Conservation (phyloP, 179 eudicot genomes). For the Beta corolliflora region DNA sequence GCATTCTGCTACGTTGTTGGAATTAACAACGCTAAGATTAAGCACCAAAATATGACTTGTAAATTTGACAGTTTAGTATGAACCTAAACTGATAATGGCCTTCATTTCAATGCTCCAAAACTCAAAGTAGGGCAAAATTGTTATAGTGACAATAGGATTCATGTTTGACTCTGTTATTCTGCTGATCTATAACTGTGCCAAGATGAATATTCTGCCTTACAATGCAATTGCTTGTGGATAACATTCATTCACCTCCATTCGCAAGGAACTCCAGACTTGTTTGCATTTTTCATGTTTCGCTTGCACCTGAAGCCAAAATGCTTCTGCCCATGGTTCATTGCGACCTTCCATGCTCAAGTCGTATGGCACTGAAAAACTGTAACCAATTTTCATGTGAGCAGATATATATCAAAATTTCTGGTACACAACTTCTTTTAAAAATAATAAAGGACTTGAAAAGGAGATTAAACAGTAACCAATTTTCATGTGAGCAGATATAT, state of each 20-base stretch:
- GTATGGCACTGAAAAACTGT: constrained; percentile 89
- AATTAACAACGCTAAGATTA: no score
- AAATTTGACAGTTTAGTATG: no score
- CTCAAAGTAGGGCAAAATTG: no score
- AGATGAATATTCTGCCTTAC: constrained; percentile 24
- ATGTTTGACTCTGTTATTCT: neutral
- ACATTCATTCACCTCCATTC: constrained; percentile 72
- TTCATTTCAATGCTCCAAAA: neutral
- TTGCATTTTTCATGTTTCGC: constrained; percentile 65
- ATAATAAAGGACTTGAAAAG: no score
- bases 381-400: constrained; percentile 19
- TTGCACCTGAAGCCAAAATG: constrained; percentile 50
- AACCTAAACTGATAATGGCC: no score
- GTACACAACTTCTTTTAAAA: no score
- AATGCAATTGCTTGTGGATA: constrained; percentile 83
- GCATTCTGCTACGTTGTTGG: no score
- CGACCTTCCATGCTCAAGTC: constrained; percentile 76
- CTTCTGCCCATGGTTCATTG: constrained; percentile 78
- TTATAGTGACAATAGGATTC: neutral
- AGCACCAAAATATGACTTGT: no score
- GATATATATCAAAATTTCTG: neutral
- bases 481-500: no score
- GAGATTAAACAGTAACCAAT: no score
- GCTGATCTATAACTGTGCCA: no score
- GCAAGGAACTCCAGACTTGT: constrained; percentile 67